These are phyloP conservation scores for Hymenoscyphus repandus DNA, from an alignment of 2,329 filamentous ascomycete species.

Conservation along the genomic window DNA sequence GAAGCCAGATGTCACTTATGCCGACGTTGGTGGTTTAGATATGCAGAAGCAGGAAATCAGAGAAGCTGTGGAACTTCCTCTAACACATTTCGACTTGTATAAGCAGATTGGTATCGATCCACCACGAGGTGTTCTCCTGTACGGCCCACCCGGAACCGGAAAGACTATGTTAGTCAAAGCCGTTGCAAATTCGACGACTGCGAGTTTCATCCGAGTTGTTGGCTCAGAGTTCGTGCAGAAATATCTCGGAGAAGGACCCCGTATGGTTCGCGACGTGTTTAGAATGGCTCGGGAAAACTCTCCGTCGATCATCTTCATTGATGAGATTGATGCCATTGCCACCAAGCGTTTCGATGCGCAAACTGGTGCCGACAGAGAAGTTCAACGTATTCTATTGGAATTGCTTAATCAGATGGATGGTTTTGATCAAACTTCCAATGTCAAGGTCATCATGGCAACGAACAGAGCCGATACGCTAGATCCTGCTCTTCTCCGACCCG, in stretches of 20 bases:
- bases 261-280: constrained; percentile 99
- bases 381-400: constrained; percentile 96
- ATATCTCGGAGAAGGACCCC: constrained; percentile 93
- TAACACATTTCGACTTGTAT: constrained; percentile 98
- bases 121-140: constrained; percentile 90
- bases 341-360: constrained; percentile 99
- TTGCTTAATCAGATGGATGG: constrained; percentile 99
- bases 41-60: constrained; percentile 99
- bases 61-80: constrained; percentile 91
- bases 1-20: constrained; percentile 97
- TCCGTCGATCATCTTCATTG: constrained; percentile 98
- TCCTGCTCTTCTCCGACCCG: constrained; percentile 87
- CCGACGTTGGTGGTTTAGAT: constrained; percentile 93
- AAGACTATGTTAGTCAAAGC: constrained; percentile 99
- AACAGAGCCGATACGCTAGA: constrained; percentile 97
- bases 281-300: constrained; percentile 98
- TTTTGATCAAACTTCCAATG: constrained; percentile 97
- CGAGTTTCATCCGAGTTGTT: constrained; percentile 96
- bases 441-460: constrained; percentile 99
- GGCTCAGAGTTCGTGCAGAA: constrained; percentile 99
- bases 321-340: constrained; percentile 97
- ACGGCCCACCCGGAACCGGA: constrained; percentile 90
- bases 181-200: constrained; percentile 95
- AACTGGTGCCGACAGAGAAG: constrained; percentile 94
- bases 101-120: constrained; percentile 99